phyloP scores from a whole-genome alignment of 345 rosid species.

The Ceriops tagal region DNA sequence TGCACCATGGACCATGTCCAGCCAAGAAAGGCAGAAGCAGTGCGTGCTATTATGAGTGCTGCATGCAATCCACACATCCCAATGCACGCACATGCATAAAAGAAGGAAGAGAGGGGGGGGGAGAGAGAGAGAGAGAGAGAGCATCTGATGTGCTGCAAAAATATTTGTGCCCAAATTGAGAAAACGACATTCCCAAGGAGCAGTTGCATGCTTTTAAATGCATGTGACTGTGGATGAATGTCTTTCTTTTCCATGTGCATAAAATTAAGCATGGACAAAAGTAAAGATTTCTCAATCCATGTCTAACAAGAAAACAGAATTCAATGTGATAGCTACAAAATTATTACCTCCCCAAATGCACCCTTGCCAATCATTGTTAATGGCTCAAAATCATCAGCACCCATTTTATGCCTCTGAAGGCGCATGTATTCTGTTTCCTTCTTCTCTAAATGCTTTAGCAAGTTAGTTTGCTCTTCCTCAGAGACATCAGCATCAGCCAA shows the following conservation, averaged over 20 bases:
- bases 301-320: neutral
- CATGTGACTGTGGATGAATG: neutral
- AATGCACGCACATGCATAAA: too few species aligned
- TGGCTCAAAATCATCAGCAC: constrained; percentile 96
- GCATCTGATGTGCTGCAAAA: too few species aligned
- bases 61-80: too few species aligned
- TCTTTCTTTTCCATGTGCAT: neutral
- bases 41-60: too few species aligned
- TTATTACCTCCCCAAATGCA: constrained; percentile 91
- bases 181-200: neutral
- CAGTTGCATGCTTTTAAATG: neutral
- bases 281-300: neutral
- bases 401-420: constrained; percentile 95
- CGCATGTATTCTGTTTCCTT: constrained; percentile 98
- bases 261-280: neutral
- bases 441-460: constrained; percentile 81
- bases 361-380: constrained; percentile 99
- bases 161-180: too few species aligned
- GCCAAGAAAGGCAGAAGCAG: too few species aligned
- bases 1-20: too few species aligned
- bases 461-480: constrained; percentile 88
- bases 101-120: too few species aligned
- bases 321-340: constrained; percentile 10
- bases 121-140: too few species aligned
- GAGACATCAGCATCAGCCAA: constrained; percentile 97